Base-by-base conservation (phyloP, 768 basidiomycete species). In the Rhodotorula sphaerocarpa region DNA sequence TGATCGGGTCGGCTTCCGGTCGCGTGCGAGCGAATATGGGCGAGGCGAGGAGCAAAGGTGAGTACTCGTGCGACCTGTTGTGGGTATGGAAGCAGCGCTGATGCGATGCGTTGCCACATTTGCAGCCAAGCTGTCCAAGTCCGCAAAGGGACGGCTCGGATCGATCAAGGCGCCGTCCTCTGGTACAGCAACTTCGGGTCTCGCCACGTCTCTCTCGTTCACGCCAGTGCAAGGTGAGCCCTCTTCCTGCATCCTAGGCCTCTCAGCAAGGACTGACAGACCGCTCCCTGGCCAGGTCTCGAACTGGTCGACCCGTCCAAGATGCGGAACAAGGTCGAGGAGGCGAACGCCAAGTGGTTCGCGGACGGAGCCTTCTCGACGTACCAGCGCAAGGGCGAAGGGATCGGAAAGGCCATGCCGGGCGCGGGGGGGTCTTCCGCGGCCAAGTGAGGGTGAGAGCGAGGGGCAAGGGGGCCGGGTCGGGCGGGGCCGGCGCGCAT, bases 331-430 rank as follows among this genome's bases (percentile, higher is more conserved):
- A 82, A 86, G 36, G 89, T 95, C 59, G 90, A 90, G 75, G 91
- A 90, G 69, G 95, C 95, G 30, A 97, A 99, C 76, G 90, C 95
- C 57, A 81, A 86, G 31, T 99, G 95, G 95, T 99, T 99, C 75
- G 84, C 86, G 7, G 69, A 73, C n/a, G 63, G 63, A 5, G 76
- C 39, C 3, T 53, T 50, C 10, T 45, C 55, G 42, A 52, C 50
- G 10, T 42, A 51, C 42, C 48, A 56, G 27, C 46, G 36, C 28
- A 63, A 63, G 47, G 62, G 62, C 23, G 62, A 46, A 31, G 62
- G 66, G 16, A 59, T 67, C 11, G 66, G 66, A 30, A 67, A 67
- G 46, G 60, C 66, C 0, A 31, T 6, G 10, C 15, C 46, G 25
- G 16, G 47, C 14, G 47, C 27, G 47, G 34, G n/a, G 31, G 50